A percentile compares a stretch with the other conserved stretches of the same genome.
Conservation (phyloP, 495 filamentous ascomycete species). For the Penicillium subrubescens region DNA sequence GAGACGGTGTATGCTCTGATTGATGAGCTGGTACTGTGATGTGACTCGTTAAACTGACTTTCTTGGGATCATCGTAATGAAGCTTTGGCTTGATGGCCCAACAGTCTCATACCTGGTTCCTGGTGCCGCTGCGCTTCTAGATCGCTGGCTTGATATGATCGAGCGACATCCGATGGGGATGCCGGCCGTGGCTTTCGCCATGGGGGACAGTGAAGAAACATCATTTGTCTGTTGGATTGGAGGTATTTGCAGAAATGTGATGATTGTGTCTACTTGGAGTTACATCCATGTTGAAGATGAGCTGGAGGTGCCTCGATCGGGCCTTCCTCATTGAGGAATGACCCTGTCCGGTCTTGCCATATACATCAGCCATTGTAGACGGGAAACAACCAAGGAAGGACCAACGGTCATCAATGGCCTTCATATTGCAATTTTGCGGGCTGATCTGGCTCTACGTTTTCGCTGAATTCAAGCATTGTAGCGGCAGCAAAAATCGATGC, state of each 20-base stretch:
- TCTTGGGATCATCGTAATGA: background rate
- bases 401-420: background rate
- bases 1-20: background rate
- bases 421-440: background rate
- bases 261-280: background rate
- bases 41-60: background rate
- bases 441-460: no score
- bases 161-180: conserved; percentile 14
- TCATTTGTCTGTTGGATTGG: conserved; percentile 1
- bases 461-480: no score
- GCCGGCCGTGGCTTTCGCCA: conserved; percentile 14
- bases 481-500: no score
- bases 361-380: background rate
- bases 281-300: background rate
- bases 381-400: background rate
- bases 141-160: background rate
- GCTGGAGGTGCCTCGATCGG: background rate
- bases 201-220: conserved; percentile 21
- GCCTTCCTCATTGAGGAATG: background rate
- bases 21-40: background rate
- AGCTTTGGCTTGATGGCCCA: background rate
- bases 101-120: background rate
- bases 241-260: background rate
- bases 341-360: background rate
- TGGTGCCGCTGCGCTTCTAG: background rate